Evolutionary conservation across 805 yeast species (phyloP).

Genomic region (Huiozyma sinensis): DNA sequence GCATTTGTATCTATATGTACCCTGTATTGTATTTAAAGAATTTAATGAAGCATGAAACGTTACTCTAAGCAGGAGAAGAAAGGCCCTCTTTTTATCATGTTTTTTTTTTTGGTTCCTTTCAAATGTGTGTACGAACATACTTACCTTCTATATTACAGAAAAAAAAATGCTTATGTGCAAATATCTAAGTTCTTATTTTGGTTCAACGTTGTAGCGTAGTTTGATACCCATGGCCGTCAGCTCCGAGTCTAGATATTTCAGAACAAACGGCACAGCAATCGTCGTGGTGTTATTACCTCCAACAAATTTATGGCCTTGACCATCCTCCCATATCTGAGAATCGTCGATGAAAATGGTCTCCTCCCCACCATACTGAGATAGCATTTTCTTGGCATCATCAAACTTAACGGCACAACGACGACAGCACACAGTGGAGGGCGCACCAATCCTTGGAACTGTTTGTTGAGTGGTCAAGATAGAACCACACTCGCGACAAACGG

Average conservation of each 20-base stretch:
- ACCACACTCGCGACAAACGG: constrained; percentile 89
- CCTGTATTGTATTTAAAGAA: too few relatives aligned
- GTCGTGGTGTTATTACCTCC: constrained; percentile 94
- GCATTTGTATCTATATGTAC: too few relatives aligned
- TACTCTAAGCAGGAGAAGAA: too few relatives aligned
- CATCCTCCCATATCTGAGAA: constrained; percentile 91
- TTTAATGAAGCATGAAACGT: too few relatives aligned
- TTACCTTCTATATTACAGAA: too few relatives aligned
- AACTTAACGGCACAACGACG: constrained; percentile 79
- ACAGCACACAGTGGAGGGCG: constrained; percentile 69
- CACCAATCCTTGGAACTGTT: constrained; percentile 84
- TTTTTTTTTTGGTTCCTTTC: too few relatives aligned
- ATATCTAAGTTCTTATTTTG: constrained; percentile 25
- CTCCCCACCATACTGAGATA: constrained; percentile 26
- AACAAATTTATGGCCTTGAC: constrained; percentile 78
- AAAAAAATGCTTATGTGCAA: too few relatives aligned
- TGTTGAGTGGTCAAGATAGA: constrained; percentile 81
- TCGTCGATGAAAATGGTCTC: constrained; percentile 44
- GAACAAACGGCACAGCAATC: constrained; percentile 92
- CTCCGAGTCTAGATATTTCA: constrained; percentile 90
- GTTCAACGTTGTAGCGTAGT: constrained; percentile 79
- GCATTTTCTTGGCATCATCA: constrained; percentile 40
- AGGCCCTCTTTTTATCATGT: too few relatives aligned
- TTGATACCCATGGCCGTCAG: constrained; percentile 96
- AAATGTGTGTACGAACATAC: too few relatives aligned